Evolutionary conservation across 2,329 filamentous ascomycete species (phyloP), one percentile per base, ranked within the genome.

Genomic region (Fusarium agapanthi): DNA sequence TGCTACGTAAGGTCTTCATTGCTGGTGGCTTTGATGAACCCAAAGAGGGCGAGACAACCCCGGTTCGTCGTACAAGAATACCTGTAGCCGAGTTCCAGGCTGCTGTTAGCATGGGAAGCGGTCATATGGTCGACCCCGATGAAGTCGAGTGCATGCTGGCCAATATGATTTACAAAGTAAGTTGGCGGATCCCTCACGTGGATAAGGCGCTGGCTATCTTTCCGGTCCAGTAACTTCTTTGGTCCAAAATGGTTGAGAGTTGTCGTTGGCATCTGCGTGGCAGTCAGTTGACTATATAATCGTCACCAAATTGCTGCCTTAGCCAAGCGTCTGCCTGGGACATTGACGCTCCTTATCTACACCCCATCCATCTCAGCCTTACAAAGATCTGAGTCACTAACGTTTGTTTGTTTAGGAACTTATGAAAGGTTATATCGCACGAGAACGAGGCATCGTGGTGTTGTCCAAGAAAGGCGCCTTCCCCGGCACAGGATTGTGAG

Each of bases 401-500:
- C 64, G 65, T 32, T 45, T 50, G n/a, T 37, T 69, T 65, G 28
- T 48, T 65, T 68, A 97, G 94, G 93, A 93, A 66, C 87, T 96
- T 30, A 97, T 99, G 93, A 99, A 98, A 83, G 96, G 97, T 44
- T 99, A 99, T 83, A 99, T 99, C 75, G 92, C 95, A 37, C 92
- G 95, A 61, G 95, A 97, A 75, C 90, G 93, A 75, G 93, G 92
- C 38, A 95, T 95, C 75, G 93, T 99, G 34, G 96, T 99, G 26
- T 84, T 99, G 64, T 98, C 94, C 81, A 98, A 98, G 82, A 93
- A 89, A 65, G 94, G 93, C 44, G 95, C 96, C 5, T 99, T 99
- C 79, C 96, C 97, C 1, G 95, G 95, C 30, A 98, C 97, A 30
- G 93, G 93, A 24, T 83, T 92, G 53, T 92, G 72, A 79, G 48